These are phyloP conservation scores for Vanilla planifolia DNA, from an alignment of 106 monocot species.

Conservation along the genomic window DNA sequence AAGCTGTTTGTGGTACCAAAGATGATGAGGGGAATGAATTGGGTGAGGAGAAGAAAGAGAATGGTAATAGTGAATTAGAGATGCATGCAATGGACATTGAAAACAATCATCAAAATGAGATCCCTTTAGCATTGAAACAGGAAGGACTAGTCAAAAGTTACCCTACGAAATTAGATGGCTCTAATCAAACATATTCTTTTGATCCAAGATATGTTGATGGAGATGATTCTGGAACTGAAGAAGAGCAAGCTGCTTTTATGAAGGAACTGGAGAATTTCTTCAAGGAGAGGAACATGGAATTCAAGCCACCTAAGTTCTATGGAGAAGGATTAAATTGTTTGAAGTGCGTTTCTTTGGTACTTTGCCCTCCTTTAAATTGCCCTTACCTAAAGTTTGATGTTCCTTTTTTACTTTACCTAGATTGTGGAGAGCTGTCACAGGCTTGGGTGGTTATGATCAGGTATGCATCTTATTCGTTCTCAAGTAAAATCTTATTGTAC, in stretches of 20 bases:
- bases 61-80: slow-evolving; percentile 4
- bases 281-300: slow-evolving; percentile 70
- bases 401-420: slow-evolving; percentile 21
- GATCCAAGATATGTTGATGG: slow-evolving; percentile 51
- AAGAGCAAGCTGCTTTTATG: slow-evolving; percentile 89
- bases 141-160: slow-evolving; percentile 18
- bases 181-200: slow-evolving; percentile 19
- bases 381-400: not conserved
- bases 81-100: slow-evolving; percentile 15
- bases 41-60: slow-evolving; percentile 8
- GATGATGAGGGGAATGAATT: slow-evolving; percentile 8
- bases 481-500: no score
- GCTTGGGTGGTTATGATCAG: slow-evolving; percentile 87
- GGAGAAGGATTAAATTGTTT: slow-evolving; percentile 93
- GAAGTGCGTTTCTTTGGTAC: slow-evolving; percentile 45
- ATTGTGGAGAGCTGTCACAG: slow-evolving; percentile 85
- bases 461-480: slow-evolving; percentile 35
- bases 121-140: slow-evolving; percentile 19
- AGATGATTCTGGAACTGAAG: slow-evolving; percentile 80
- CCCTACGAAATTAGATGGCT: slow-evolving; percentile 14
- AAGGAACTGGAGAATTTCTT: slow-evolving; percentile 78
- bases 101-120: slow-evolving; percentile 9
- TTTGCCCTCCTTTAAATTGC: not conserved
- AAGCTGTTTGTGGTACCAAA: slow-evolving; percentile 8
- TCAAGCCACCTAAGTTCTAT: slow-evolving; percentile 93